These are phyloP conservation scores for Aspergillus incahuasiensis DNA, from an alignment of 495 filamentous ascomycete species.

Conservation along the genomic window DNA sequence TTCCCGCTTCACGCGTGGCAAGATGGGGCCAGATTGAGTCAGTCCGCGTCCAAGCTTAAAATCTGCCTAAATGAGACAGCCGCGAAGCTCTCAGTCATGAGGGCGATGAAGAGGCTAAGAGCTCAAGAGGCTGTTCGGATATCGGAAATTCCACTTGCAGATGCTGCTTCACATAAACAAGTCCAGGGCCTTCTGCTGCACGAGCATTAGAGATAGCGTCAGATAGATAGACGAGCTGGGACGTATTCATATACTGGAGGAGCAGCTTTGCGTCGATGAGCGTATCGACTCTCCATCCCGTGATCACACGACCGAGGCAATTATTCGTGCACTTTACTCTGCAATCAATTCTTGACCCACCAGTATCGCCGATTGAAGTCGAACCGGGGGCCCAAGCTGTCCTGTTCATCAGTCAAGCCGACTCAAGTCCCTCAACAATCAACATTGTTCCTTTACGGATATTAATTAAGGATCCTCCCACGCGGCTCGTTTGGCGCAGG, in stretches of 20 bases:
- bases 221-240: neutral
- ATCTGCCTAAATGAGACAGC: conserved; percentile 1
- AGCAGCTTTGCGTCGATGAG: neutral
- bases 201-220: neutral
- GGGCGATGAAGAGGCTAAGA: neutral
- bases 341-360: conserved; percentile 19
- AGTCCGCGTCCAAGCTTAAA: neutral
- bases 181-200: neutral
- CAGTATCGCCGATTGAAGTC: conserved; percentile 10
- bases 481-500: neutral
- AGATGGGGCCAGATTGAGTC: neutral
- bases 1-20: neutral
- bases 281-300: neutral
- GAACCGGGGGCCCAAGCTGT: conserved; percentile 22
- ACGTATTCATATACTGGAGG: neutral
- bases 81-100: neutral
- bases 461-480: neutral
- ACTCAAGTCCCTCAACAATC: neutral
- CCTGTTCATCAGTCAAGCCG: neutral
- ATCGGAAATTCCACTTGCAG: conserved; percentile 1
- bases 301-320: neutral
- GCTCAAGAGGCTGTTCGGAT: neutral
- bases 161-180: conserved; percentile 5
- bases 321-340: neutral
- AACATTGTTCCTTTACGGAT: neutral